phyloP scores from a whole-genome alignment of 148 eudicot genomes.

The Dianthus caryophyllus region DNA sequence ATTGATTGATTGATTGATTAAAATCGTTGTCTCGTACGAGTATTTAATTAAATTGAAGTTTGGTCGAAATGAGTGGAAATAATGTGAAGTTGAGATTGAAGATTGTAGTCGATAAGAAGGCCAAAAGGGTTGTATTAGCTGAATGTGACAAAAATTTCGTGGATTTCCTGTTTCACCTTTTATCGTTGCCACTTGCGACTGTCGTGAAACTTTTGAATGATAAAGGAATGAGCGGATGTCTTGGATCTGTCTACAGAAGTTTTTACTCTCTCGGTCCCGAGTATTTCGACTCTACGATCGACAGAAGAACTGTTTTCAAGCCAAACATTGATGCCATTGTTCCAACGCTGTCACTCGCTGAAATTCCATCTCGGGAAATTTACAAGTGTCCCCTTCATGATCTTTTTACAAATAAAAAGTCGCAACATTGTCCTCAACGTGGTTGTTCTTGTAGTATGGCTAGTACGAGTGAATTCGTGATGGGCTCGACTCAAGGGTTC shows the following conservation, averaged over 20 bases:
- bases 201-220: slow-evolving; percentile 19
- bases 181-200: slow-evolving; percentile 21
- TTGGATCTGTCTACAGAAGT: slow-evolving; percentile 24
- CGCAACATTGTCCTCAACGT: not conserved
- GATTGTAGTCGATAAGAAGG: slow-evolving; percentile 20
- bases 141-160: slow-evolving; percentile 32
- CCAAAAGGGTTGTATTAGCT: slow-evolving; percentile 26
- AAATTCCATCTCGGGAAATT: not conserved
- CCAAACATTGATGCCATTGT: not conserved
- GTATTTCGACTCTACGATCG: not conserved
- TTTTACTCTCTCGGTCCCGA: not conserved
- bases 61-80: not conserved
- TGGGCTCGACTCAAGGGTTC: not conserved
- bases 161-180: slow-evolving; percentile 28
- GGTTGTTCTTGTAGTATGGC: not conserved
- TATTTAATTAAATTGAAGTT: no score
- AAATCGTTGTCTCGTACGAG: no score
- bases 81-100: slow-evolving; percentile 19
- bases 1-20: no score
- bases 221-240: slow-evolving; percentile 18
- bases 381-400: not conserved
- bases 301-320: not conserved
- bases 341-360: not conserved
- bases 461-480: not conserved
- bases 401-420: no score